Evolutionary conservation across 495 filamentous ascomycete species (phyloP).

Genomic region (Aspergillus ellipticus): DNA sequence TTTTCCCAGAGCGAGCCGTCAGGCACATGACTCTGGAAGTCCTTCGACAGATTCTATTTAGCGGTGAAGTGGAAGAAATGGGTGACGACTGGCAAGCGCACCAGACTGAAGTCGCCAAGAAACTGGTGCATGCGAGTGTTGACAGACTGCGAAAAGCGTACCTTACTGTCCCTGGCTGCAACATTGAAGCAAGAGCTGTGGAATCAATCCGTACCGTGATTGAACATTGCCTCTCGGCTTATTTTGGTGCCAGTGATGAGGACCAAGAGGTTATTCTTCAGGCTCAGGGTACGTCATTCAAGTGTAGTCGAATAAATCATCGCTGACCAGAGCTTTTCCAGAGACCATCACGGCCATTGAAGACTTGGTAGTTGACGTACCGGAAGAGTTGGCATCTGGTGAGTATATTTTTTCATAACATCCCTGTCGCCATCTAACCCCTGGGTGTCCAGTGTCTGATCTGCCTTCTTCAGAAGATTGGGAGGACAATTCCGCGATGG

Average conservation of each 20-base stretch:
- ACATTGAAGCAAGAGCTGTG: conserved; percentile 35
- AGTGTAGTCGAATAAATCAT: not conserved
- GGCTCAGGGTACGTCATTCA: conserved; percentile 35
- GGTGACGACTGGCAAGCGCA: conserved; percentile 24
- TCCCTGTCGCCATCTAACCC: conserved; percentile 20
- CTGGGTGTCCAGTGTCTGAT: conserved; percentile 36
- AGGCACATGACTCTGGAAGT: conserved; percentile 52
- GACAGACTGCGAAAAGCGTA: conserved; percentile 32
- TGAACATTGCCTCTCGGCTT: conserved; percentile 37
- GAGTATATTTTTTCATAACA: conserved; percentile 20
- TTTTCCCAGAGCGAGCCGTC: conserved; percentile 55
- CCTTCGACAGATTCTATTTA: conserved; percentile 55
- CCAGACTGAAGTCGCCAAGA: conserved; percentile 27
- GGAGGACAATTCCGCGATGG: conserved; percentile 43
- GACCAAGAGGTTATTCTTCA: conserved; percentile 32
- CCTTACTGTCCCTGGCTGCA: conserved; percentile 20
- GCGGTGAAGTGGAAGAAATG: conserved; percentile 26
- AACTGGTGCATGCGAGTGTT: conserved; percentile 34
- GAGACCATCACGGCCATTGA: conserved; percentile 31
- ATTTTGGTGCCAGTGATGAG: conserved; percentile 40
- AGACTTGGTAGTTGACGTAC: conserved; percentile 32
- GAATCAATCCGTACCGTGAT: conserved; percentile 38
- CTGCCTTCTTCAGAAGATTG: conserved; percentile 41
- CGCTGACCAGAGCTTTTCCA: conserved; percentile 15
- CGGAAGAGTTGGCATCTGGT: conserved; percentile 43